Base-by-base conservation (phyloP, 139 green algal genomes). In the Tetraselmis striata region DNA sequence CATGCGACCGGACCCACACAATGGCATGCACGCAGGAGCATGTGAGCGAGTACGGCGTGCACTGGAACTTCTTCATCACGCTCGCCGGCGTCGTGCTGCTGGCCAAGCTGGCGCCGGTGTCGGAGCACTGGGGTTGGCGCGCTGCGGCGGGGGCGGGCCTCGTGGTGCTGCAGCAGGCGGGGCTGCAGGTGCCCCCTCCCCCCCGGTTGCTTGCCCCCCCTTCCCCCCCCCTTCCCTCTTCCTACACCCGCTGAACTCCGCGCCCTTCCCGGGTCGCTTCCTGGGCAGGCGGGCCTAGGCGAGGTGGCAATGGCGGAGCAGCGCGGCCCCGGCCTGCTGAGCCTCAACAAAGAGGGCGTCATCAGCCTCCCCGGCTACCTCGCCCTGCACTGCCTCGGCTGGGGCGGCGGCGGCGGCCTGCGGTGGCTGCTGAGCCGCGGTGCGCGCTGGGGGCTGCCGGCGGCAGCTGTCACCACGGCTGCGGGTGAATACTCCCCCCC, bases 1-100 rank as follows among this genome's bases (percentile, higher is more conserved):
- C n/a, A n/a, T n/a, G n/a, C n/a, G n/a, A n/a, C n/a, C n/a, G n/a
- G n/a, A n/a, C n/a, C n/a, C n/a, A n/a, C n/a, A n/a, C n/a, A n/a
- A n/a, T n/a, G n/a, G n/a, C n/a, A n/a, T 82, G 32, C 23, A 0
- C 76, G 75, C 87, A 96, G 83, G 83, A 89, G 75, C 91, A 94
- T 31, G 90, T 93, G 22, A 87, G 90, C 28, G 94, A 98, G 89
- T 98, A 99, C 85, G 95, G 96, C 1, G 84, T 91, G 78, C 91
- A 98, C 83, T 99, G 96, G 96, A 98, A 98, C 88, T 99, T 99
- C 83, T 99, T 99, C 86, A 83, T 92, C 79, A 98, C 95, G 11
- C 86, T 98, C 1, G 95, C 94, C 0, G 87, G 80, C n/a, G 86
- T 98, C 24, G 81, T 77, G 1, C 74, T 90, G 58, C 31, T 90